A percentile compares a stretch with the other conserved stretches of the same genome.
These are phyloP conservation scores for Fusarium armeniacum DNA, from an alignment of 2,329 filamentous ascomycete genomes.

Conservation along the genomic window DNA sequence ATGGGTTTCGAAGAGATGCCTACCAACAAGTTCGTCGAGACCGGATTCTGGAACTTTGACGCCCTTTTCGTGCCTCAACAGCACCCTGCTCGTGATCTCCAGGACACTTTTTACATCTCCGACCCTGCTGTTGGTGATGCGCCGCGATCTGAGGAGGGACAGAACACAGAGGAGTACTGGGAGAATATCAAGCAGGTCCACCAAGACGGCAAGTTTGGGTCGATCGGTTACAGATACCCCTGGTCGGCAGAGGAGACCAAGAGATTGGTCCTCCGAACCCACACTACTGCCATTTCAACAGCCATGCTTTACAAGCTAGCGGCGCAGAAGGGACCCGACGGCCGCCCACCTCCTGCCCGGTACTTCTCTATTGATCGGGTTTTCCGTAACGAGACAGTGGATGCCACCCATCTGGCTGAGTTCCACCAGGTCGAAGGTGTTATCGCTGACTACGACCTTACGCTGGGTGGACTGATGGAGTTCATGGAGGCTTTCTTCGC, in stretches of 20 bases:
- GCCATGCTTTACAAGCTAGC: slow-evolving; percentile 93
- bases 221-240: slow-evolving; percentile 95
- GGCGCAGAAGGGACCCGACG: slow-evolving; percentile 80
- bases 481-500: slow-evolving; percentile 95
- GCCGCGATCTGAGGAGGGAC: slow-evolving; percentile 69
- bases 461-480: slow-evolving; percentile 91
- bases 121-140: slow-evolving; percentile 84
- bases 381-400: slow-evolving; percentile 97
- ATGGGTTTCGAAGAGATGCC: slow-evolving; percentile 99
- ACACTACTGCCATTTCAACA: slow-evolving; percentile 93
- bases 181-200: slow-evolving; percentile 89
- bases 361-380: slow-evolving; percentile 99
- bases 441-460: slow-evolving; percentile 95
- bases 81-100: slow-evolving; percentile 95
- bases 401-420: slow-evolving; percentile 95
- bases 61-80: slow-evolving; percentile 95
- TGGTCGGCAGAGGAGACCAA: slow-evolving; percentile 91
- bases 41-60: slow-evolving; percentile 99
- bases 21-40: slow-evolving; percentile 92
- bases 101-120: slow-evolving; percentile 98
- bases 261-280: slow-evolving; percentile 90
- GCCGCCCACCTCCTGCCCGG: slow-evolving; percentile 76
- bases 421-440: slow-evolving; percentile 99
- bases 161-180: slow-evolving; percentile 88
- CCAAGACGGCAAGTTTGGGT: slow-evolving; percentile 91